Evolutionary conservation across 257 asterid genomes (phyloP), one percentile per base, ranked within the genome.

Genomic region (Jacaranda copaia): DNA sequence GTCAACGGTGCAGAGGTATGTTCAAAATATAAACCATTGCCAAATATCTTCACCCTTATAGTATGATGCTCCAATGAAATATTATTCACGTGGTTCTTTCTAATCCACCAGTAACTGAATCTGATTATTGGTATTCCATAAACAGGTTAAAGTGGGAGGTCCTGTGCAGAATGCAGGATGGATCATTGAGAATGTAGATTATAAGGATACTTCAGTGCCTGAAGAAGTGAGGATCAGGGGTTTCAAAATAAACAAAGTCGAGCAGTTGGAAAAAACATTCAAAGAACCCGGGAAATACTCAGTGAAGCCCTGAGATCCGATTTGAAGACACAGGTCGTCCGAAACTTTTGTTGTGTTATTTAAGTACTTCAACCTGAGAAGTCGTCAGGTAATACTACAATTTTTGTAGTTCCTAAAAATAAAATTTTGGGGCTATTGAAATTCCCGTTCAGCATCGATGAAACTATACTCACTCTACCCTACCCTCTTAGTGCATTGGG

Each of bases 161-260:
- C 36, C 74, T 0, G 88, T 96, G 64, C 87, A 91, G 51, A 96
- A 96, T 78, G 90, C 86, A 11, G 98, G 99, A 39, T 93, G 98
- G 97, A 70, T 60, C 18, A 83, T 96, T 35, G 98, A 96, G 77
- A 79, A 81, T 12, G 97, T 96, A 25, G 97, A 96, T 79, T 86
- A 49, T 20, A 90, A 83, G 81, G 95, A 91, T 70, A 81, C 87
- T 68, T 87, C 97, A 4, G 75, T 75, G 62, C 91, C 95, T 12
- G 99, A 96, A 83, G 98, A 96, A 78, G 86, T 91, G 75, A 89
- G 99, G 78, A 96, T 93, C 81, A 88, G 99, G 71, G 98, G 98
- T 61, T 96, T 91, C 86, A 88, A 80, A 75, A 85, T 91, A 64
- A 88, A 86, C 76, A 92, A 87, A 75, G 82, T 84, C 10, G 97